A percentile compares a stretch with the other conserved stretches of the same genome.
These are phyloP conservation scores for Plantago lanceolata DNA, from an alignment of 305 asterid genomes.

Conservation along the genomic window DNA sequence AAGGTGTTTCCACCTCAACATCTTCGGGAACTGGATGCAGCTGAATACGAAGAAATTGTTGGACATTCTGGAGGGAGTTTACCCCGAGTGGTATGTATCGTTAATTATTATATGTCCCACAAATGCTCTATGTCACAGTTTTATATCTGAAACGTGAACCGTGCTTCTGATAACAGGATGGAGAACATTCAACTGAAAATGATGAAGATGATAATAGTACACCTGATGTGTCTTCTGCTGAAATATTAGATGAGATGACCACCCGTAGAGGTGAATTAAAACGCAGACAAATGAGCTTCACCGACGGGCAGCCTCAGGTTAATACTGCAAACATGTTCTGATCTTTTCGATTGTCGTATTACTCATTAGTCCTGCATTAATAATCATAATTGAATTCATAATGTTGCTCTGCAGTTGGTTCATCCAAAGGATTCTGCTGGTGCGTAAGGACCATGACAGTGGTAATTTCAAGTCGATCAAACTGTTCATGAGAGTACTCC, in stretches of 20 bases:
- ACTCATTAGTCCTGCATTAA: too few relatives aligned
- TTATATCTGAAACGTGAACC: neutral
- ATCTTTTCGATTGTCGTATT: too few relatives aligned
- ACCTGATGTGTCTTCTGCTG: conserved; percentile 54
- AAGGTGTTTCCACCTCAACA: conserved; percentile 50
- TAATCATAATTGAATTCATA: neutral
- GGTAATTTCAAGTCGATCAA: too few relatives aligned
- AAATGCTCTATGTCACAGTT: neutral
- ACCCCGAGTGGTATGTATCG: conserved; percentile 38
- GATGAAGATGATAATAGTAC: conserved; percentile 31
- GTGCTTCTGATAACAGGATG: conserved; percentile 42
- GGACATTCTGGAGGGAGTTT: conserved; percentile 50
- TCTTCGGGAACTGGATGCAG: conserved; percentile 78
- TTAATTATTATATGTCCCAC: neutral
- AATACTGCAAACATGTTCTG: neutral
- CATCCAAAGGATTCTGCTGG: conserved; percentile 26
- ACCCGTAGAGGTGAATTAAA: conserved; percentile 85
- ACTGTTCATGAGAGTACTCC: too few relatives aligned
- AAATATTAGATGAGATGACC: conserved; percentile 78
- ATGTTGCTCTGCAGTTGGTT: conserved; percentile 22
- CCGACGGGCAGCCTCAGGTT: conserved; percentile 34
- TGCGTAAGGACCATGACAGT: neutral
- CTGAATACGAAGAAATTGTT: conserved; percentile 76
- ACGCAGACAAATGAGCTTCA: conserved; percentile 62
- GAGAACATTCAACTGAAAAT: conserved; percentile 27